phyloP scores from a whole-genome alignment of 2,329 filamentous ascomycete genomes.

The Pseudocercospora fuligena region DNA sequence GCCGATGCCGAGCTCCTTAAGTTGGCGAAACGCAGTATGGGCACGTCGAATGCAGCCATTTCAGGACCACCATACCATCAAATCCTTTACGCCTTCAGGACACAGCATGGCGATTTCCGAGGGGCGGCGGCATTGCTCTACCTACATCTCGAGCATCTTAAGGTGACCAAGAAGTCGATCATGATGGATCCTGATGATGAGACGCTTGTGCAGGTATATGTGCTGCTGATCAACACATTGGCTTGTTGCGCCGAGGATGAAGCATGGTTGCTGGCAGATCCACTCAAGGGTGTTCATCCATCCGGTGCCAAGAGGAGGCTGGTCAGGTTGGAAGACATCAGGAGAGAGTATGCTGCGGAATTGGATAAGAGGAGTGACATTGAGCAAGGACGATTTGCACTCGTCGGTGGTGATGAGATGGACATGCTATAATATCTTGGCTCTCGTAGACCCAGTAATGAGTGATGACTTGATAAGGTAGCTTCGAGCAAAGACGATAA shows the following conservation, averaged over 20 bases:
- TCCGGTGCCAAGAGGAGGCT: constrained; percentile 67
- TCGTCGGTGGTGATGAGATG: constrained; percentile 53
- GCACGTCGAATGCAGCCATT: constrained; percentile 53
- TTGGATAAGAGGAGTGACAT: constrained; percentile 87
- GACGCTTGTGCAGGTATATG: constrained; percentile 71
- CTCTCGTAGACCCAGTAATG: background rate
- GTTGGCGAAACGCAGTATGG: constrained; percentile 69
- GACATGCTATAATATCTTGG: constrained; percentile 33
- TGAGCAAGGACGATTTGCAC: constrained; percentile 86
- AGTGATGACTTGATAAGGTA: background rate
- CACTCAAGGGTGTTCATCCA: constrained; percentile 48
- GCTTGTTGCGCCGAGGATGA: constrained; percentile 82
- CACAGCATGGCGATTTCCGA: constrained; percentile 82
- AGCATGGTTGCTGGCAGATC: constrained; percentile 73
- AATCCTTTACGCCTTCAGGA: constrained; percentile 88
- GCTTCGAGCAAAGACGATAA: background rate
- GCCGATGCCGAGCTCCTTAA: constrained; percentile 79
- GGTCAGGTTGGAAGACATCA: constrained; percentile 81
- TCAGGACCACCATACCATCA: constrained; percentile 74
- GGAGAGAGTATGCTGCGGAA: constrained; percentile 87
- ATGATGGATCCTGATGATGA: constrained; percentile 54
- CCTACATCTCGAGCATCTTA: constrained; percentile 59
- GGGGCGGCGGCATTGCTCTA: constrained; percentile 68
- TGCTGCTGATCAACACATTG: constrained; percentile 91
- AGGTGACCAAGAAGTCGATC: constrained; percentile 26